Evolutionary conservation across 106 monocot genomes (phyloP).

Genomic region (Amphibolis antarctica): DNA sequence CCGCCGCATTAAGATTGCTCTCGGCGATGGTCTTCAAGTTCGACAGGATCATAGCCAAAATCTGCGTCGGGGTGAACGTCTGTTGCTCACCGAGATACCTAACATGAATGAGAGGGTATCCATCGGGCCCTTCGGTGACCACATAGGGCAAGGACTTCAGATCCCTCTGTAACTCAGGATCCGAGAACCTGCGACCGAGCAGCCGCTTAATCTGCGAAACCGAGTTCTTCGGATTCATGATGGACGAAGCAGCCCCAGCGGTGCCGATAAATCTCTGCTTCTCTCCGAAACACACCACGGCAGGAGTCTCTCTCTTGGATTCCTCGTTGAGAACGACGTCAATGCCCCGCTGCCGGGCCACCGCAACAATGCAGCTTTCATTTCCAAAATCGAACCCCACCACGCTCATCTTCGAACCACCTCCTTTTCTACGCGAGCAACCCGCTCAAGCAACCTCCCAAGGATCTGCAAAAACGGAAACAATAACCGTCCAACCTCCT

Average conservation of each 20-base stretch:
- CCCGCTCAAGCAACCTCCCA: too few species aligned
- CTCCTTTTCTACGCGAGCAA: too few species aligned
- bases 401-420: constrained; percentile 50
- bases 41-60: constrained; percentile 69
- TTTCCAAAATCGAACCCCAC: constrained; percentile 87
- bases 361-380: constrained; percentile 72
- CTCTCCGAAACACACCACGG: constrained; percentile 65
- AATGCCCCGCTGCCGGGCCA: constrained; percentile 78
- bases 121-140: constrained; percentile 61
- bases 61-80: constrained; percentile 65
- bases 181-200: constrained; percentile 53
- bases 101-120: constrained; percentile 56
- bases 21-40: constrained; percentile 67
- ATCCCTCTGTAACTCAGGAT: constrained; percentile 57
- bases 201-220: constrained; percentile 80
- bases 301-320: constrained; percentile 89
- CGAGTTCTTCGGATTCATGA: constrained; percentile 72
- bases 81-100: constrained; percentile 55
- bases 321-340: constrained; percentile 88
- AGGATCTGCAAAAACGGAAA: too few species aligned
- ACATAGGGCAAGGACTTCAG: constrained; percentile 38
- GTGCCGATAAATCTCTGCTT: constrained; percentile 84
- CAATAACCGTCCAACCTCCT: too few species aligned
- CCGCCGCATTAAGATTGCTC: constrained; percentile 51
- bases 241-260: constrained; percentile 53